Evolutionary conservation across 164 flowering plant genomes (phyloP).

Genomic region (Paratinospora sagittata): DNA sequence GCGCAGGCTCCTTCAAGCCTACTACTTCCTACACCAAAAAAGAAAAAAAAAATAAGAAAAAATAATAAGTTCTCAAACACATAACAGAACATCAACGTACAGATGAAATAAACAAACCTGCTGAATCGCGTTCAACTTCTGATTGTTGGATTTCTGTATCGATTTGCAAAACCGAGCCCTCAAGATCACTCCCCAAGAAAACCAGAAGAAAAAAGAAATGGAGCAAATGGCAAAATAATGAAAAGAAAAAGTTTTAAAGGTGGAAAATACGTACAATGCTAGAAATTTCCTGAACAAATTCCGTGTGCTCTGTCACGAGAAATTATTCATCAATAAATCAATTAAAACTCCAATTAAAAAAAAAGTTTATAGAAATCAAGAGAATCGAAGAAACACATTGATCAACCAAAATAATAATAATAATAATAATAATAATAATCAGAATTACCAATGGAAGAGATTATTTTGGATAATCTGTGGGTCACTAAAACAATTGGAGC

Average conservation of each 20-base stretch:
- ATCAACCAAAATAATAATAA: background rate
- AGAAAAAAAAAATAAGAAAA: background rate
- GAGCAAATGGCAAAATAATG: too few species aligned
- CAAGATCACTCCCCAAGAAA: conserved; percentile 1
- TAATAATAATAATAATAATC: background rate
- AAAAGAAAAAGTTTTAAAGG: background rate
- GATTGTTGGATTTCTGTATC: conserved; percentile 50
- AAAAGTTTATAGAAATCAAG: conserved; percentile 3
- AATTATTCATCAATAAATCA: conserved; percentile 3
- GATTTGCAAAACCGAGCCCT: conserved; percentile 10
- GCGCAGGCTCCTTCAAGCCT: conserved; percentile 51
- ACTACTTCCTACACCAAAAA: conserved; percentile 48
- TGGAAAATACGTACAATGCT: conserved; percentile 36
- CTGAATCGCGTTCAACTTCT: conserved; percentile 35
- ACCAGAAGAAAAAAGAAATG: background rate
- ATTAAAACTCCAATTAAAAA: conserved; percentile 10
- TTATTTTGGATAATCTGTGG: conserved; percentile 28
- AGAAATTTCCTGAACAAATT: conserved; percentile 43
- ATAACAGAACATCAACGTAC: background rate
- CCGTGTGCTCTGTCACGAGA: conserved; percentile 37
- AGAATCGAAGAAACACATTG: background rate
- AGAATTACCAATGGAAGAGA: conserved; percentile 26
- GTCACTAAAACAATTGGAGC: conserved; percentile 64
- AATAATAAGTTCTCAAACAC: too few species aligned
- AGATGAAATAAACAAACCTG: conserved; percentile 37